Evolutionary conservation across 2,329 filamentous ascomycete genomes (phyloP).

Genomic region (Pseudogymnoascus verrucosus): DNA sequence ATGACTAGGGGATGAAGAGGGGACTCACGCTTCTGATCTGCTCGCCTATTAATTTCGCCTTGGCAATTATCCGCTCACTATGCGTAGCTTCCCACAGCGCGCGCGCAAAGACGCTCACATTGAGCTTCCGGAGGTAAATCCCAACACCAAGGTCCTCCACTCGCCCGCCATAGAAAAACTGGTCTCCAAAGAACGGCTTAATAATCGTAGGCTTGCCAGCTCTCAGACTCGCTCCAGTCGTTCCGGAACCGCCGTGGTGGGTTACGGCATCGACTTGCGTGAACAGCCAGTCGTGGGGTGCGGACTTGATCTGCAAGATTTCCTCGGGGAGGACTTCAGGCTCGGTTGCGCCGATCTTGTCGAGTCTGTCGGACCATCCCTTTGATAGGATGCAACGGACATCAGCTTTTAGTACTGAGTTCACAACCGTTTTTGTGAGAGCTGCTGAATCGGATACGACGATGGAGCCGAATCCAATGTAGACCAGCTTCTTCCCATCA

Average conservation of each 20-base stretch:
- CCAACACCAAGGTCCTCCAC: conserved; percentile 93
- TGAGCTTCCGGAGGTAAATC: conserved; percentile 80
- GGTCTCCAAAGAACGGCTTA: conserved; percentile 94
- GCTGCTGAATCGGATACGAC: conserved; percentile 83
- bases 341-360: conserved; percentile 45
- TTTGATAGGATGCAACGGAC: conserved; percentile 93
- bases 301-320: conserved; percentile 81
- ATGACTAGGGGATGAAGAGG: neutral
- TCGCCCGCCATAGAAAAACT: conserved; percentile 87
- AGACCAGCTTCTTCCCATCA: conserved; percentile 87
- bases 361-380: conserved; percentile 86
- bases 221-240: conserved; percentile 84
- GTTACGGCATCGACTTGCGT: conserved; percentile 85
- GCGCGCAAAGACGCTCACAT: conserved; percentile 73
- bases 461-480: conserved; percentile 95
- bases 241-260: conserved; percentile 91
- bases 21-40: conserved; percentile 71
- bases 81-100: conserved; percentile 89
- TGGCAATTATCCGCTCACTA: conserved; percentile 83
- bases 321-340: conserved; percentile 63
- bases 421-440: conserved; percentile 86
- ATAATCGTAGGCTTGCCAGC: conserved; percentile 91
- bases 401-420: conserved; percentile 82
- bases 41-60: conserved; percentile 73
- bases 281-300: conserved; percentile 96